These are phyloP conservation scores for Corymbia calophylla DNA, from an alignment of 441 rosid genomes.

Conservation along the genomic window DNA sequence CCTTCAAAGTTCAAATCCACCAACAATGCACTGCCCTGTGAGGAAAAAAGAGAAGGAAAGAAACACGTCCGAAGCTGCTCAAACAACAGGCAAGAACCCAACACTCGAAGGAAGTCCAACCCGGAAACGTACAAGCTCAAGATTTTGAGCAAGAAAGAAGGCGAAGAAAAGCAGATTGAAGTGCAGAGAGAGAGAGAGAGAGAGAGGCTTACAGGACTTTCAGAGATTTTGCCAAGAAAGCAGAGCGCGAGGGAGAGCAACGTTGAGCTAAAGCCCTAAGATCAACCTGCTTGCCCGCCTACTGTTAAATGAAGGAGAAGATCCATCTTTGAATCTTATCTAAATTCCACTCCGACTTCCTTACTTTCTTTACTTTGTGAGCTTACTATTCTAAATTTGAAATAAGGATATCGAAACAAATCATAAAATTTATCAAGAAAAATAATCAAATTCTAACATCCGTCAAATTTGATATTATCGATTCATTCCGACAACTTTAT, in stretches of 20 bases:
- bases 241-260: rapidly evolving
- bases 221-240: neutral
- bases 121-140: neutral
- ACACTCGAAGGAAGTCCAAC: neutral
- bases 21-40: neutral
- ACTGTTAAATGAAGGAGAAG: neutral
- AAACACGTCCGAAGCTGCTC: neutral
- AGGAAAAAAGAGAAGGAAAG: neutral
- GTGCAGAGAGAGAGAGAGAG: neutral
- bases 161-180: neutral
- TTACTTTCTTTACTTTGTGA: neutral
- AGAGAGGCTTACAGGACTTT: neutral
- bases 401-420: neutral
- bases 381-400: neutral
- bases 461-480: too few relatives aligned
- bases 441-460: neutral
- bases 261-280: neutral
- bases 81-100: neutral
- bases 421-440: rapidly evolving
- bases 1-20: neutral
- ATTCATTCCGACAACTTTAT: too few relatives aligned
- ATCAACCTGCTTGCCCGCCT: neutral
- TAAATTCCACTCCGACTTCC: neutral
- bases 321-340: neutral
- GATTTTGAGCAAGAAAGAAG: neutral